Evolutionary conservation across 495 filamentous ascomycete genomes (phyloP), one percentile per base, ranked within the genome.

Genomic region (Hypoxylon fragiforme): DNA sequence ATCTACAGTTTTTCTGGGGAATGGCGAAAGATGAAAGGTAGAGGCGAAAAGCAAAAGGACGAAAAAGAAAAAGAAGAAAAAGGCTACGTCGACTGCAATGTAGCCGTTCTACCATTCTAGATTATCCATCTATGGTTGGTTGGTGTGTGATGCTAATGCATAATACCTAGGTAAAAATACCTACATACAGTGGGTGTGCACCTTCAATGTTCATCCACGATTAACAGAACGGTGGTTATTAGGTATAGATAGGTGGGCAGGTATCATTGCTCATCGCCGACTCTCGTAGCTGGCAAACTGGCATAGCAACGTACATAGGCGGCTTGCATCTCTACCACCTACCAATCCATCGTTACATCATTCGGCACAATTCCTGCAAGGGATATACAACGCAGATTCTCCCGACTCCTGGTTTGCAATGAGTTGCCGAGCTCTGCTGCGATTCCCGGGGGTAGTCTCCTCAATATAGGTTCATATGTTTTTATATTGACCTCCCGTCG

Each of bases 281-380:
- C 24, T 9, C 50, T 51, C 50, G 50, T n/a, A n/a, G n/a, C n/a
- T n/a, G n/a, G n/a, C n/a, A n/a, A n/a, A 54, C 39, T 34, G 44
- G 39, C 39, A 9, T 19, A 38, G 37, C 43, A 47, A 40, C 39
- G 12, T 19, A 32, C 37, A 48, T 53, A 43, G 37, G 42, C 41
- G 19, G 42, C 54, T 47, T 36, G 44, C 44, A 55, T 56, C 32
- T 41, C 38, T 26, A 40, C 57, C 30, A 54, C 57, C 50, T 54
- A 26, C 35, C 44, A 50, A 45, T 50, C 50, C 50, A 54, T 60
- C 45, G 57, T 60, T 61, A 61, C 57, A 61, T 61, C 57, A 61
- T 61, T 18, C 46, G 22, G 41, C 40, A 55, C 57, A 31, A 55
- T 40, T 46, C 36, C 51, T 55, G 51, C 51, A 55, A 61, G 51